Conservation (phyloP, 805 yeast species). For the Candida verbasci region DNA sequence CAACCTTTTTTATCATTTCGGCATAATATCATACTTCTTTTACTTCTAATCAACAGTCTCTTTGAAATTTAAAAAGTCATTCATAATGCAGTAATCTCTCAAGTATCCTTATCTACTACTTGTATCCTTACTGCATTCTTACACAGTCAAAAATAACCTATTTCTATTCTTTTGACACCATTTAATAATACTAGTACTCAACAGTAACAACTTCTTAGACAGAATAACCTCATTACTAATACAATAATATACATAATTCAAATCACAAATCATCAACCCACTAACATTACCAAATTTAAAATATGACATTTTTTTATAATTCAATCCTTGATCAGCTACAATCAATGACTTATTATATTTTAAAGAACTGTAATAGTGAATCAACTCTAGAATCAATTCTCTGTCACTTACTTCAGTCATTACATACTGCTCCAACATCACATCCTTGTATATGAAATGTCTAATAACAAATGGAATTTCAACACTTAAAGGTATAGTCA, state of each 20-base stretch:
- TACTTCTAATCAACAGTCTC: no score
- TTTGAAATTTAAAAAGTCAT: no score
- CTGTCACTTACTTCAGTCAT: constrained; percentile 27
- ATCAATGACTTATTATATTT: constrained; percentile 1
- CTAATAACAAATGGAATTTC: constrained; percentile 41
- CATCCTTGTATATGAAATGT: constrained; percentile 80
- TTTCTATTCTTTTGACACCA: constrained; percentile 77
- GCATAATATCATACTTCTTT: no score
- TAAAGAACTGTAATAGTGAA: constrained; percentile 21
- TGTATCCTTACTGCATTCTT: no score
- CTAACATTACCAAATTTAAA: constrained; percentile 34
- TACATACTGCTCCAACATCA: constrained; percentile 61
- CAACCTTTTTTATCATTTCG: no score
- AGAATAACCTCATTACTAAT: constrained; percentile 43
- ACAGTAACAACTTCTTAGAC: constrained; percentile 52
- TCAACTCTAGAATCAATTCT: constrained; percentile 24
- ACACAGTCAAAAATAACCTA: constrained; percentile 49
- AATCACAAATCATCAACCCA: constrained; percentile 30
- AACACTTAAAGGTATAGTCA: constrained; percentile 20
- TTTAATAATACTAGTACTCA: constrained; percentile 59
- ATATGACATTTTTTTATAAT: constrained; percentile 42
- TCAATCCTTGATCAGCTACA: constrained; percentile 5
- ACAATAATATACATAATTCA: constrained; percentile 33
- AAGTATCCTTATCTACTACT: no score
- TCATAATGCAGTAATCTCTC: no score